These are phyloP conservation scores for Globisporangium echinulatum DNA, from an alignment of 352 stramenopile genomes.

Conservation along the genomic window DNA sequence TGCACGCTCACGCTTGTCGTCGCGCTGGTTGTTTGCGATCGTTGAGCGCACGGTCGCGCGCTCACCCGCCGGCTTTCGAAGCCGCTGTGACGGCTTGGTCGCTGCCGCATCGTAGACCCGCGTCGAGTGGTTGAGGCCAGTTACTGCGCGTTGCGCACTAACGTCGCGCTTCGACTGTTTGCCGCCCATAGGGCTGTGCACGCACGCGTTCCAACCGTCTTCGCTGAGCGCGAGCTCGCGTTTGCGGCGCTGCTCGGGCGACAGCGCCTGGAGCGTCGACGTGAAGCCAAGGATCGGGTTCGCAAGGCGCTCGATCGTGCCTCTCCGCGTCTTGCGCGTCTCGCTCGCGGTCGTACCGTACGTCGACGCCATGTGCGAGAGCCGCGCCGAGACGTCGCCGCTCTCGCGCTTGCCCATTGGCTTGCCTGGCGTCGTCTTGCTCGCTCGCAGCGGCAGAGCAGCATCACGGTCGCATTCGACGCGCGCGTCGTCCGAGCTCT, in stretches of 20 bases:
- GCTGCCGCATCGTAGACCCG: constrained; percentile 15
- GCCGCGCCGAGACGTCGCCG: constrained; percentile 13
- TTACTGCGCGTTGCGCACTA: background rate
- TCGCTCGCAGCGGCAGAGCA: background rate
- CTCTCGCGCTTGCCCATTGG: background rate
- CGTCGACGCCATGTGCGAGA: constrained; percentile 53
- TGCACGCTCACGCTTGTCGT: constrained; percentile 6
- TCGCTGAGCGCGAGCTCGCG: constrained; percentile 25
- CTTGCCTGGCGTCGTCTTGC: background rate
- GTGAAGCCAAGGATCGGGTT: constrained; percentile 67
- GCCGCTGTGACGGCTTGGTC: background rate
- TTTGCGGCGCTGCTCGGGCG: constrained; percentile 42
- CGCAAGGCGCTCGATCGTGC: constrained; percentile 53
- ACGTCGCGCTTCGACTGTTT: constrained; percentile 2
- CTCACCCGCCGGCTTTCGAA: background rate
- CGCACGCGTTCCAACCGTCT: constrained; percentile 3
- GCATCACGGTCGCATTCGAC: constrained; percentile 1
- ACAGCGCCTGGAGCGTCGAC: constrained; percentile 58
- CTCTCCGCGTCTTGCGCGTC: constrained; percentile 42
- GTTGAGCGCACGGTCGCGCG: background rate
- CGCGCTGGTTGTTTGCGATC: constrained; percentile 15
- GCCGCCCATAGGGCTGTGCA: background rate
- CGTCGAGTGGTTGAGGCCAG: constrained; percentile 13
- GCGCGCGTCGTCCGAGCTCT: background rate
- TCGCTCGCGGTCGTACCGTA: constrained; percentile 48